Conservation (phyloP, 169 alveolate species). For the Plasmodium cynomolgi region DNA sequence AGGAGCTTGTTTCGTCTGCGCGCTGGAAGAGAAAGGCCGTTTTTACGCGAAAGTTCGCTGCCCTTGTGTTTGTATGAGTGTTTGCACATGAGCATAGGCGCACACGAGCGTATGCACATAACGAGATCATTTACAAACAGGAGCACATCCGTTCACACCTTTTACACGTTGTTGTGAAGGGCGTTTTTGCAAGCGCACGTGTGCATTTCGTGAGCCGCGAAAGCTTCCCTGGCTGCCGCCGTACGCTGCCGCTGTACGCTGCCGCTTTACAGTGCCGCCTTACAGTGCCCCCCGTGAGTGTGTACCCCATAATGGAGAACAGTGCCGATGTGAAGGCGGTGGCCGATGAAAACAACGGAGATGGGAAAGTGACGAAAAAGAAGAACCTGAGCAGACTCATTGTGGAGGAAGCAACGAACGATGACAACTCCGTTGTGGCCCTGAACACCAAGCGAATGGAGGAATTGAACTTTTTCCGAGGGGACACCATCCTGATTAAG, state of each 20-base stretch:
- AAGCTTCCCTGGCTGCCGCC: background rate
- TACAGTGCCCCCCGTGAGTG: background rate
- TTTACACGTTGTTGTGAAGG: background rate
- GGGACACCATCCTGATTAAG: conserved; percentile 98
- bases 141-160: background rate
- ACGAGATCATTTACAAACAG: background rate
- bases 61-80: background rate
- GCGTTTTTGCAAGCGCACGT: background rate
- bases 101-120: background rate
- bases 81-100: background rate
- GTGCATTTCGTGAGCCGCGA: background rate
- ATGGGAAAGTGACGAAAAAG: conserved; percentile 34
- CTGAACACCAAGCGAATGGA: conserved; percentile 94
- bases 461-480: conserved; percentile 97
- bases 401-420: conserved; percentile 99
- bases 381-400: conserved; percentile 88
- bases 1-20: background rate
- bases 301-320: conserved; percentile 46
- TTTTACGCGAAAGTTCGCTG: background rate
- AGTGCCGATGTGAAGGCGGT: conserved; percentile 20
- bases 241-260: background rate
- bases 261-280: too few species aligned
- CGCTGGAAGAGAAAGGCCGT: background rate
- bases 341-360: conserved; percentile 41
- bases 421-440: conserved; percentile 98